A percentile compares a stretch with the other conserved stretches of the same genome.
Evolutionary conservation across 345 rosid species (phyloP).

Genomic region (Combretum micranthum): DNA sequence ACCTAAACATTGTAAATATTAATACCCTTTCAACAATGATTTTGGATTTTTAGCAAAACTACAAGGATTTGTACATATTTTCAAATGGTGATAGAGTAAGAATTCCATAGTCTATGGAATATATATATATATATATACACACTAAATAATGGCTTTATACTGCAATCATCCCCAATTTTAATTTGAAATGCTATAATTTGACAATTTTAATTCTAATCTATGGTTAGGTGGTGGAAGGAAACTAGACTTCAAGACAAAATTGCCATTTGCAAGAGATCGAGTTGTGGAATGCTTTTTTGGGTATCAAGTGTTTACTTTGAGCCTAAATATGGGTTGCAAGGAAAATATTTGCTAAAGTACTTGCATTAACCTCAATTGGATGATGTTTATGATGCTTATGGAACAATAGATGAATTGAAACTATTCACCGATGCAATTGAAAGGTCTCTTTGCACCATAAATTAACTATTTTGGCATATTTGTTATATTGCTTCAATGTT

Average conservation of each 20-base stretch:
- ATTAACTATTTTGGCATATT: too few relatives aligned
- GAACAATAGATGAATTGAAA: conserved; percentile 2
- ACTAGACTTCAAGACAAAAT: background rate
- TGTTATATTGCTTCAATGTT: too few relatives aligned
- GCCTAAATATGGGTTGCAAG: background rate
- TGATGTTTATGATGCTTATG: conserved; percentile 7
- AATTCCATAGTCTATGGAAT: too few relatives aligned
- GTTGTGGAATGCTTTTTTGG: background rate
- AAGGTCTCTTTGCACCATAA: background rate
- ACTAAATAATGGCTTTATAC: too few relatives aligned
- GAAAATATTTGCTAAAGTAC: background rate
- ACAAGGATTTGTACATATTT: background rate
- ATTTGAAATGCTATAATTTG: background rate
- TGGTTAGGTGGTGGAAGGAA: conserved; percentile 5
- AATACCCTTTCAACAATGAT: background rate
- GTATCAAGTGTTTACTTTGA: background rate
- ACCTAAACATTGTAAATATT: too few relatives aligned
- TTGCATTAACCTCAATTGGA: background rate
- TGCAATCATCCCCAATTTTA: too few relatives aligned
- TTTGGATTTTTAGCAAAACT: background rate
- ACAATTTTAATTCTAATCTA: background rate
- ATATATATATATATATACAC: too few relatives aligned
- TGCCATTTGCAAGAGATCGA: background rate
- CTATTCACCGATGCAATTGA: background rate
- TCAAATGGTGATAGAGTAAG: too few relatives aligned